Evolutionary conservation across 768 basidiomycete genomes (phyloP), one percentile per base, ranked within the genome.

Genomic region (Termitomyces sp.): DNA sequence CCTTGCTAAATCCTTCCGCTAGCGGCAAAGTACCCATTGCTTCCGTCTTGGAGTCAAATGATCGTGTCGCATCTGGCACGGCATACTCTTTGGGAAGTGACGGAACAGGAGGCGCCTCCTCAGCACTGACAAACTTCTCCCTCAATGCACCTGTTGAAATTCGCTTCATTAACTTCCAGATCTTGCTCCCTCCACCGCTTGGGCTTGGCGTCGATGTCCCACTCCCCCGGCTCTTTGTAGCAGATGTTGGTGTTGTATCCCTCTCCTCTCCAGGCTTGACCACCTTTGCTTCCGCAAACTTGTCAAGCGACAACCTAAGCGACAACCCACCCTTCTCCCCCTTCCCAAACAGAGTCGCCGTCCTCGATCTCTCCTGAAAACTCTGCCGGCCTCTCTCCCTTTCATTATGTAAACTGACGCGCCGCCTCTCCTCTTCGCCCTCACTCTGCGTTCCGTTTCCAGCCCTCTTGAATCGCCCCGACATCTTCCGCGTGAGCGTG

Each of bases 121-220:
- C 57, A n/a, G 56, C 57, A 7, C 61, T 57, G 1, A 63, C 65
- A 61, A 78, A 83, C 63, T 78, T 83, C 18, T 89, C 88, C 57
- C 84, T 78, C 45, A 89, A 69, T 9, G 78, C 84, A 8, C 85
- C 83, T 0, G 82, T 79, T 60, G 86, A 88, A 60, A 91, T 82
- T 42, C 85, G 78, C 69, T 87, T 89, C 77, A 90, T 78, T 53
- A 91, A 67, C 69, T 78, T 86, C 86, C 86, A 89, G 2, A 89
- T 69, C 64, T 76, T 83, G 51, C 75, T 76, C 7, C 78, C 74
- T 7, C 58, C 49, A 4, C 45, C 34, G 27, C 18, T 50, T 52
- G 44, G 50, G 50, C 66, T 52, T 42, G 68, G 54, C 61, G 63
- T 54, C 53, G 70, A 57, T 58, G 65, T 45, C 3, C 44, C 51